Conservation (phyloP, 805 yeast genomes). For the Kodamaea leandrae region DNA sequence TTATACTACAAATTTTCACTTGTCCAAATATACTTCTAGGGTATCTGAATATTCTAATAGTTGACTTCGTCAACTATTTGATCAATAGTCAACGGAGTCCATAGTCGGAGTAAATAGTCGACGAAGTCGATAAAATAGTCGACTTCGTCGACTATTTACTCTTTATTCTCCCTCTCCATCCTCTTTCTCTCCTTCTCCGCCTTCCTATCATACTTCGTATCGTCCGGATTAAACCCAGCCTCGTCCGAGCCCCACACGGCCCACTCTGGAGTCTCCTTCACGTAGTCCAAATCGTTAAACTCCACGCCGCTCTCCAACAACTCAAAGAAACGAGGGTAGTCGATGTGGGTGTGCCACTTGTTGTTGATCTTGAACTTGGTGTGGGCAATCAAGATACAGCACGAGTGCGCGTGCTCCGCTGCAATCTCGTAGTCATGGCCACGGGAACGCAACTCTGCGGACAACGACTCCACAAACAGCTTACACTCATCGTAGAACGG, state of each 20-base stretch:
- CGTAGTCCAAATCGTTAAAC: constrained; percentile 78
- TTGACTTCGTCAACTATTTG: too few species aligned
- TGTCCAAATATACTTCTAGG: too few species aligned
- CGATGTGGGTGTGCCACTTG: constrained; percentile 87
- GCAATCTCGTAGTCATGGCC: constrained; percentile 79
- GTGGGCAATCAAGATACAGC: constrained; percentile 84
- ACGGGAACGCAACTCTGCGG: constrained; percentile 58
- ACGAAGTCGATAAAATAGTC: too few species aligned
- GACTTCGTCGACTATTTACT: too few species aligned
- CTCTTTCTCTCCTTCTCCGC: constrained; percentile 55
- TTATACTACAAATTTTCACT: too few species aligned
- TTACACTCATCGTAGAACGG: constrained; percentile 92
- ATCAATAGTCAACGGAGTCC: too few species aligned
- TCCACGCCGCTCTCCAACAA: constrained; percentile 61
- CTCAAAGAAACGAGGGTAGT: constrained; percentile 73
- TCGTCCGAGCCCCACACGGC: constrained; percentile 83
- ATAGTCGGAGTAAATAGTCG: too few species aligned
- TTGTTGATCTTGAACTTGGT: constrained; percentile 64
- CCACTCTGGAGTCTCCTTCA: constrained; percentile 82
- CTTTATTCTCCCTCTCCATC: constrained; percentile 33
- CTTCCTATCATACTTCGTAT: constrained; percentile 63
- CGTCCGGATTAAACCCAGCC: constrained; percentile 90
- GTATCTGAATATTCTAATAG: too few species aligned
- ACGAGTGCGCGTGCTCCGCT: constrained; percentile 94
- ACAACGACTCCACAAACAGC: constrained; percentile 63